These are phyloP conservation scores for Eremochloa ophiuroides DNA, from an alignment of 176 grass and related monocot genomes.

Conservation along the genomic window DNA sequence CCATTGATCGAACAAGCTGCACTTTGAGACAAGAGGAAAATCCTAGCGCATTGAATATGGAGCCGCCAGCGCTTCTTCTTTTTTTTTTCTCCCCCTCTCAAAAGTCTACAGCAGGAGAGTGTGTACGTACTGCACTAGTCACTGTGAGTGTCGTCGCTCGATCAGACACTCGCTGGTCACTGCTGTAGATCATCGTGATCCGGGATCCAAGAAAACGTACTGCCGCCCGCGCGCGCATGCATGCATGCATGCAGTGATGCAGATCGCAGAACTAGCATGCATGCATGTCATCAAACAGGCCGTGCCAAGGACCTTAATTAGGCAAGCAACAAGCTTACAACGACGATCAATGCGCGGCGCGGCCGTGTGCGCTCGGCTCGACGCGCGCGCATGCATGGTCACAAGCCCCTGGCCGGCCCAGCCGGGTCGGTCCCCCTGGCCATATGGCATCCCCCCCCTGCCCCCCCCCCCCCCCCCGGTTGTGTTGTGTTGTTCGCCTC, in stretches of 20 bases:
- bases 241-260: too few relatives aligned
- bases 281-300: slow-evolving; percentile 22
- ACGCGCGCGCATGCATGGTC: slow-evolving; percentile 25
- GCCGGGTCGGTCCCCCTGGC: slow-evolving; percentile 24
- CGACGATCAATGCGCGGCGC: slow-evolving; percentile 19
- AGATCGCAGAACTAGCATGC: too few relatives aligned
- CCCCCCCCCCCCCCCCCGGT: too few relatives aligned
- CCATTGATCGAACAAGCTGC: not conserved
- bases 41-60: not conserved
- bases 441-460: slow-evolving; percentile 5
- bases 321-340: not conserved
- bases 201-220: slow-evolving; percentile 4
- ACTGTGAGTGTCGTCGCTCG: too few relatives aligned
- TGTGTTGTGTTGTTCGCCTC: not conserved
- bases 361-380: slow-evolving; percentile 8
- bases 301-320: slow-evolving; percentile 24
- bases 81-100: not conserved
- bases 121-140: not conserved
- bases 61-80: not conserved
- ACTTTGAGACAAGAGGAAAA: not conserved
- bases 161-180: not conserved
- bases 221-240: not conserved
- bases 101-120: not conserved
- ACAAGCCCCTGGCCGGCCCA: not conserved
- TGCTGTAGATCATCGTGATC: not conserved